Evolutionary conservation across 257 asterid species (phyloP).

Genomic region (Nicotiana tomentosiformis): DNA sequence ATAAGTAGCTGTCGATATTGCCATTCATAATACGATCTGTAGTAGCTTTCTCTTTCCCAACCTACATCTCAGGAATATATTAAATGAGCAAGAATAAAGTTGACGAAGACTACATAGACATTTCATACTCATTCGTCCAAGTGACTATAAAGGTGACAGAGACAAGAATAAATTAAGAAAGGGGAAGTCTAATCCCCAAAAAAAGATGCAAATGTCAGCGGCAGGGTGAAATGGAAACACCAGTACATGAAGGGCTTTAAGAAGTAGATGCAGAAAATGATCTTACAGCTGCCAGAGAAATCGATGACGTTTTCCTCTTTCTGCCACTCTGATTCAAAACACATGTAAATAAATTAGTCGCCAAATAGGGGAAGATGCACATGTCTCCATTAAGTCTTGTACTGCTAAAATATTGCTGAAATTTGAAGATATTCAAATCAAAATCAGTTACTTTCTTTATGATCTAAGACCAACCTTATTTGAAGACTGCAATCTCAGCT

Average conservation of each 20-base stretch:
- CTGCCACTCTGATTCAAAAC: not conserved
- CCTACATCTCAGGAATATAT: not conserved
- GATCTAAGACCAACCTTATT: not conserved
- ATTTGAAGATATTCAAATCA: not conserved
- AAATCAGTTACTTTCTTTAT: not conserved
- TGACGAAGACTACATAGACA: not conserved
- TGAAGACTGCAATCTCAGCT: not conserved
- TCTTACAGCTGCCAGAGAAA: not conserved
- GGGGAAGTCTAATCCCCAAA: slow-evolving; percentile 4
- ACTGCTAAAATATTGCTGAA: not conserved
- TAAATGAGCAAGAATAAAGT: not conserved
- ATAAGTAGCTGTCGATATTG: no score
- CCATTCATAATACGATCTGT: no score
- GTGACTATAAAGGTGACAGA: not conserved
- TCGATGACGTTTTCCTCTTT: not conserved
- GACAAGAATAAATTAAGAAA: not conserved
- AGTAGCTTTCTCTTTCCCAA: not conserved
- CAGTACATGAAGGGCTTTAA: not conserved
- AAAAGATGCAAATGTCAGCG: not conserved
- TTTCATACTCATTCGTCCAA: not conserved
- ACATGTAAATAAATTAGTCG: not conserved
- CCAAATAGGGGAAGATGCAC: not conserved
- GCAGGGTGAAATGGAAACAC: not conserved
- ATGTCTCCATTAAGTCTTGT: not conserved
- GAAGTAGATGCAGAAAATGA: slow-evolving; percentile 2